phyloP scores from a whole-genome alignment of 768 basidiomycete species.

The Mycena galopus region DNA sequence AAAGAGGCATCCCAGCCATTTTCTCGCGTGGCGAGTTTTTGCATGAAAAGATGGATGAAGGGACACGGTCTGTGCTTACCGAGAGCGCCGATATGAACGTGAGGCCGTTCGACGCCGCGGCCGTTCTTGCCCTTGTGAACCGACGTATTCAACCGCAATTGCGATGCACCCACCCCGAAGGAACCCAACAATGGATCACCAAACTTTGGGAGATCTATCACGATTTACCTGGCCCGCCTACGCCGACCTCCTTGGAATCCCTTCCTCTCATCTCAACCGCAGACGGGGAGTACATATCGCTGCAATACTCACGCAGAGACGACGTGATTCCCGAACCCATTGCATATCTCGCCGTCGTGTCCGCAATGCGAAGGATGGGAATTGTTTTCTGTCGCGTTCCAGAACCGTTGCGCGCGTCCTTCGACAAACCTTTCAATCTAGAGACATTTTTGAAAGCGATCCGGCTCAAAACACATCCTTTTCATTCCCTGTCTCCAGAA shows the following conservation, averaged over 20 bases:
- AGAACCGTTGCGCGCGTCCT: not conserved
- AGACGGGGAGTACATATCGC: slow-evolving; percentile 27
- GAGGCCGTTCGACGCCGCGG: slow-evolving; percentile 23
- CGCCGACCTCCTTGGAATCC: slow-evolving; percentile 5
- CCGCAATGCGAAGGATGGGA: slow-evolving; percentile 25
- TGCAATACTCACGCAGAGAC: slow-evolving; percentile 26
- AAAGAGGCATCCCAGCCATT: slow-evolving; percentile 18
- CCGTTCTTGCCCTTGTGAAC: slow-evolving; percentile 23
- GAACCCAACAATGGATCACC: slow-evolving; percentile 28
- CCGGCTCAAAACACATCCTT: slow-evolving; percentile 11
- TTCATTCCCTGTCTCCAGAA: slow-evolving; percentile 12
- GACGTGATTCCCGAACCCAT: slow-evolving; percentile 30
- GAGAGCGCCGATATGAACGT: slow-evolving; percentile 21
- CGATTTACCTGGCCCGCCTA: slow-evolving; percentile 20
- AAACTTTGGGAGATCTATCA: slow-evolving; percentile 32
- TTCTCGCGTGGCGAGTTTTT: slow-evolving; percentile 29
- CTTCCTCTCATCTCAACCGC: slow-evolving; percentile 35
- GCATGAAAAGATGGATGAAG: not conserved
- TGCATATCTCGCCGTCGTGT: slow-evolving; percentile 9
- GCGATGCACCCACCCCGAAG: slow-evolving; percentile 13
- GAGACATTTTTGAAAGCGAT: slow-evolving; percentile 27
- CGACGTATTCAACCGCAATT: not conserved
- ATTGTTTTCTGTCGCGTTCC: slow-evolving; percentile 32
- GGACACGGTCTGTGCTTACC: slow-evolving; percentile 20
- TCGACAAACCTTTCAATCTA: slow-evolving; percentile 22